Base-by-base conservation (phyloP, 345 rosid species). In the Lepidium didymum region DNA sequence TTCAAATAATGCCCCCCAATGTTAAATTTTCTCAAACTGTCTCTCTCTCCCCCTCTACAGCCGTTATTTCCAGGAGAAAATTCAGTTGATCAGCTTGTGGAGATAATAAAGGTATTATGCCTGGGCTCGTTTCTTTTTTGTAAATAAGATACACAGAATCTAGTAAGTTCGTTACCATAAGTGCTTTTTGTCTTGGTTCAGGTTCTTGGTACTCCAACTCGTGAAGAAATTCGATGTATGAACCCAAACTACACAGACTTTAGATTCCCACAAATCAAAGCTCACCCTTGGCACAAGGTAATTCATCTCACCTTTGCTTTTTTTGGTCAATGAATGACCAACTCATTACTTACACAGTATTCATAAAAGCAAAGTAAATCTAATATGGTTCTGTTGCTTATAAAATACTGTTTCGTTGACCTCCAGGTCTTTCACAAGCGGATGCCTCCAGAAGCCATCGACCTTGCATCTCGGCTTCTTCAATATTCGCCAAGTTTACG, bases 211-310 rank as follows among this genome's bases (percentile, higher is more conserved):
- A 89, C 96, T 54, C 96, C 96, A 46, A 86, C 96, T 18, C 85
- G 96, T 45, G 92, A 89, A 80, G 96, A 89, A 80, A 82, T 89
- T 66, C 81, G 90, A 27, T 89, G 96, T 73, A 89, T 89, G 96
- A 89, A 85, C 73, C 96, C 96, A 10, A 83, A 84, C 67, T 89
- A 86, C 76, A 85, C 84, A 18, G 90, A 89, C 54, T 85, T 86
- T 68, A 89, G 86, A 68, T 89, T 85, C 62, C 96, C 92, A 5
- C 92, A 86, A 69, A 81, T 86, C 56, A 86, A 86, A 79, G 96
- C 90, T 55, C 96, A 83, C 56, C 96, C 96, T 6, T 89, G 96
- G 96, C 92, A 89, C 79, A 89, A 89, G 87, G 92, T 87, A 15
- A 56, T 47, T 49, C 16, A 10, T 34, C 64, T 64, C 45, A 43